Evolutionary conservation across 2,329 filamentous ascomycete genomes (phyloP).

Genomic region (Coniosporium tulheliwenetii): DNA sequence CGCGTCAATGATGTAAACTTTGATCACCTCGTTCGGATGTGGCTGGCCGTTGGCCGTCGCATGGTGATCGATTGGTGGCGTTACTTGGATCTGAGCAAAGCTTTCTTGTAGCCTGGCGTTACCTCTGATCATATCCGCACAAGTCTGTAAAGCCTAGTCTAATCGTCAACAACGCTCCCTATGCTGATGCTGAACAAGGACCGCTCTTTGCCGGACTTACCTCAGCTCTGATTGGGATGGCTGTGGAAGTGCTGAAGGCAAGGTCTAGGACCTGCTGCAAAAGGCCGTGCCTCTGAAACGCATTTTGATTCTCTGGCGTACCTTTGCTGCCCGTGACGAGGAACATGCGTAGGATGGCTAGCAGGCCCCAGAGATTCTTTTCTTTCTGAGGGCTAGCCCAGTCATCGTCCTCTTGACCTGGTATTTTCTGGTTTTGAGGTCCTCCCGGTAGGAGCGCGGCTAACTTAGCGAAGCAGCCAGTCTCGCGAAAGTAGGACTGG

Average conservation of each 20-base stretch:
- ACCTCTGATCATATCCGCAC: constrained; percentile 74
- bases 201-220: constrained; percentile 26
- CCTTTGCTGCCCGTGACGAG: constrained; percentile 65
- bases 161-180: not conserved
- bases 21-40: constrained; percentile 36
- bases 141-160: constrained; percentile 58
- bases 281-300: constrained; percentile 72
- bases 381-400: constrained; percentile 69
- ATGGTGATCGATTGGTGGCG: constrained; percentile 19
- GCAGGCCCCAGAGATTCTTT: constrained; percentile 79
- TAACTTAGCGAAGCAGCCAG: constrained; percentile 62
- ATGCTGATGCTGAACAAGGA: not conserved
- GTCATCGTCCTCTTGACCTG: constrained; percentile 45
- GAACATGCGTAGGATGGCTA: constrained; percentile 78
- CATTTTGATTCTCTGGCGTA: constrained; percentile 67
- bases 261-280: constrained; percentile 67
- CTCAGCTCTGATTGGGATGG: constrained; percentile 68
- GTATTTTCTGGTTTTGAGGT: constrained; percentile 37
- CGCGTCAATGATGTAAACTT: constrained; percentile 85
- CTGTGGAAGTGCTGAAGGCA: constrained; percentile 59
- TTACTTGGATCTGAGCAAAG: constrained; percentile 76
- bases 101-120: constrained; percentile 70
- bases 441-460: constrained; percentile 50
- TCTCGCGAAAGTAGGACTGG: constrained; percentile 85
- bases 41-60: constrained; percentile 13